Conservation (phyloP, 1,284 basidiomycete species). For the Porodaedalea pini region DNA sequence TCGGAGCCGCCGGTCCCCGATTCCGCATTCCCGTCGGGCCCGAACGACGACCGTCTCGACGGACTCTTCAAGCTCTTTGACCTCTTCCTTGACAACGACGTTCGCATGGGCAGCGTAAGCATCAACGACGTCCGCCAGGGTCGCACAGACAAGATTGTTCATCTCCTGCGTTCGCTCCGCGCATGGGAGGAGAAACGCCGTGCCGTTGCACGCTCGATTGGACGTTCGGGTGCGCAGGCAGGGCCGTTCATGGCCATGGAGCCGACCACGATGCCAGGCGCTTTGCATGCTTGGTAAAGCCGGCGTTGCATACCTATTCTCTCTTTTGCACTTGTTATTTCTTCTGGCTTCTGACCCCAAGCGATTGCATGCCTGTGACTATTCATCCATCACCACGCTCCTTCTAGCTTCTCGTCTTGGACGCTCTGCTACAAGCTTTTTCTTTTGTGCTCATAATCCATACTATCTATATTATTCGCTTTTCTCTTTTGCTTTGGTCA, state of each 20-base stretch:
- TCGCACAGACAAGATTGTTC: constrained; percentile 72
- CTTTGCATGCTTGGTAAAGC: constrained; percentile 11
- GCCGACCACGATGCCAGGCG: not conserved
- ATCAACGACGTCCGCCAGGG: constrained; percentile 87
- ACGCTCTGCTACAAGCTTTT: too few species aligned
- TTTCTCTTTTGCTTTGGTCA: not conserved
- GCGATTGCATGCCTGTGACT: not conserved
- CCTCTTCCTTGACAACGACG: constrained; percentile 82
- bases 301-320: not conserved
- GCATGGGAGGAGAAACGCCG: constrained; percentile 72
- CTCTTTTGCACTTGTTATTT: not conserved
- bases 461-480: not conserved
- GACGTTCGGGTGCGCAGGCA: constrained; percentile 22
- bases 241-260: constrained; percentile 21
- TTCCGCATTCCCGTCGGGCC: constrained; percentile 67
- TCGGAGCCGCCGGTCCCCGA: constrained; percentile 70
- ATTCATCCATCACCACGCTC: not conserved
- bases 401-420: not conserved
- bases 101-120: constrained; percentile 84
- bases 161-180: constrained; percentile 73
- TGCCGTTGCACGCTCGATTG: constrained; percentile 51
- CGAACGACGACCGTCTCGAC: constrained; percentile 77
- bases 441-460: not conserved
- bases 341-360: not conserved
- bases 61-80: constrained; percentile 87